phyloP scores from a whole-genome alignment of 192 early-diverging fungal species.

The Linnemannia exigua region DNA sequence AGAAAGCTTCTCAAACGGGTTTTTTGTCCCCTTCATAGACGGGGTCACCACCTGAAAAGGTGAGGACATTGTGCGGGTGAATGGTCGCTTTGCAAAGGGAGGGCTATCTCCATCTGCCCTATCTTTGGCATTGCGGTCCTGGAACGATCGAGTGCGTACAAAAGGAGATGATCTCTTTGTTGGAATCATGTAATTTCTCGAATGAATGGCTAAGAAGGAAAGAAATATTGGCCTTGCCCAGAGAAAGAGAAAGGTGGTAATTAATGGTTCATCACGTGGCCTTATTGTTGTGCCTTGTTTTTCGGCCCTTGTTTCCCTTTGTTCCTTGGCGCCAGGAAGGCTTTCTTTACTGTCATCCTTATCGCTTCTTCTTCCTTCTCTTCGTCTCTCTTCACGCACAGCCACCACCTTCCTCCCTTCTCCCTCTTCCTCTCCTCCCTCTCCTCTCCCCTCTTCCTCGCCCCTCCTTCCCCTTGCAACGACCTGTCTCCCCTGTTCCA shows the following conservation, averaged over 20 bases:
- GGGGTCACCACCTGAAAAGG: slow-evolving; percentile 48
- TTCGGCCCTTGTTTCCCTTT: background rate
- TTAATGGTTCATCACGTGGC: background rate
- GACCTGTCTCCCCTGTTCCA: background rate
- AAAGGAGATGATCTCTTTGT: slow-evolving; percentile 39
- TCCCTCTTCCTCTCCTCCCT: slow-evolving; percentile 1
- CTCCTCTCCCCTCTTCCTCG: background rate
- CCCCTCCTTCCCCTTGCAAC: background rate
- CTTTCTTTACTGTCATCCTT: background rate
- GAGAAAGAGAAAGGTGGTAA: background rate
- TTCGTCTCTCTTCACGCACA: background rate
- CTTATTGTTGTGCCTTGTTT: background rate
- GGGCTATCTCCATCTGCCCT: background rate
- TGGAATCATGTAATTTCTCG: slow-evolving; percentile 21
- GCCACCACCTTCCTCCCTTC: background rate
- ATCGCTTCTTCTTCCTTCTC: background rate
- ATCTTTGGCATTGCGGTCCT: background rate
- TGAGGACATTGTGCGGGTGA: slow-evolving; percentile 32
- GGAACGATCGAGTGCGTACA: slow-evolving; percentile 30
- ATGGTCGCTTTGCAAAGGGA: slow-evolving; percentile 38
- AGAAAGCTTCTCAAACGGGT: slow-evolving; percentile 44
- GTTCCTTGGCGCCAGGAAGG: too few relatives aligned
- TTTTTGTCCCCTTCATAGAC: slow-evolving; percentile 22
- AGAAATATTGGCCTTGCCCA: too few relatives aligned
- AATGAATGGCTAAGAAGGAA: background rate